These are phyloP conservation scores for Otatea glauca DNA, from an alignment of 176 grass and related monocot genomes.

Conservation along the genomic window DNA sequence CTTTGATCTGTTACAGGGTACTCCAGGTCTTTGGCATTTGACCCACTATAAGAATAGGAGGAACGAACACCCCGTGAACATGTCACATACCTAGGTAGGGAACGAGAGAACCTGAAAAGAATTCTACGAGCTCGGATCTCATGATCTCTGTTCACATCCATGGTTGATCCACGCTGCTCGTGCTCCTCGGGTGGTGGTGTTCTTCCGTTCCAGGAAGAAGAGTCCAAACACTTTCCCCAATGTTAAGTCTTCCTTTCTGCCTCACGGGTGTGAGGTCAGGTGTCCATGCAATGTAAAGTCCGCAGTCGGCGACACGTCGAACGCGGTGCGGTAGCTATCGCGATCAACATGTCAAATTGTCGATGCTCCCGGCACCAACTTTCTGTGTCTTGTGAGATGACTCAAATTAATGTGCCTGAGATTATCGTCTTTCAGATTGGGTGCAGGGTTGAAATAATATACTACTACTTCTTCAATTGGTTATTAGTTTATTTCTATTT, in stretches of 20 bases:
- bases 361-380: neutral
- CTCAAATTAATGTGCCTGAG: neutral
- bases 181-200: too few species aligned
- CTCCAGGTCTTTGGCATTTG: neutral
- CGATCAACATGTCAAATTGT: neutral
- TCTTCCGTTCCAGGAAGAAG: neutral
- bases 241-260: neutral
- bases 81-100: neutral
- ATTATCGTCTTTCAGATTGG: neutral
- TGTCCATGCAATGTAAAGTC: neutral
- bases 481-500: neutral
- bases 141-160: slow-evolving; percentile 34
- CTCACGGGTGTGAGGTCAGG: neutral
- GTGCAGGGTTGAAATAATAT: neutral
- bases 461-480: neutral
- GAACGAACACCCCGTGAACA: slow-evolving; percentile 24
- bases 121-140: neutral
- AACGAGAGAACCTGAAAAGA: neutral
- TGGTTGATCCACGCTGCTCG: neutral
- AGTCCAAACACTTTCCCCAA: slow-evolving; percentile 22
- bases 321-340: neutral
- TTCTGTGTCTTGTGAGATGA: neutral
- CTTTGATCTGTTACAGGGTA: neutral
- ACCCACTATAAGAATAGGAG: neutral
- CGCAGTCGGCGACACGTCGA: neutral